These are phyloP conservation scores for Trichoderma asperelloides DNA, from an alignment of 495 filamentous ascomycete genomes.

Conservation along the genomic window DNA sequence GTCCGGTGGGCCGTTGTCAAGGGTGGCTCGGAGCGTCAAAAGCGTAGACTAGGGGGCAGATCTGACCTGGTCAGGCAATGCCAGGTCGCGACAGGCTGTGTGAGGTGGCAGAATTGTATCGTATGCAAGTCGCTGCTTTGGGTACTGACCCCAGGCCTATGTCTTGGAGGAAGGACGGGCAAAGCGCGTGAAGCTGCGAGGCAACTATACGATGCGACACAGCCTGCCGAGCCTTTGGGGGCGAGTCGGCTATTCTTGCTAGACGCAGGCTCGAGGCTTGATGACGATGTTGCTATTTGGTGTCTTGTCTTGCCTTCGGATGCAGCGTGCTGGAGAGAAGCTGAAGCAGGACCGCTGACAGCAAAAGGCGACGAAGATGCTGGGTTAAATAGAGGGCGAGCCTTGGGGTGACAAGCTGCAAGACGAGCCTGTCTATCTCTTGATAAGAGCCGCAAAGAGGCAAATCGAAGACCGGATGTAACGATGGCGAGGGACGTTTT, in stretches of 20 bases:
- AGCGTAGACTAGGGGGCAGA: background rate
- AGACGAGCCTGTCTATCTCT: background rate
- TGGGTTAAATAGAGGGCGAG: background rate
- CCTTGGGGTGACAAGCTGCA: background rate
- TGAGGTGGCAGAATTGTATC: conserved; percentile 4
- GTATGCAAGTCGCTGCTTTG: conserved; percentile 2
- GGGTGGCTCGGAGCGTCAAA: background rate
- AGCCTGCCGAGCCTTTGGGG: background rate
- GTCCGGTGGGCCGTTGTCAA: conserved; percentile 7
- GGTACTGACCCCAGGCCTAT: background rate
- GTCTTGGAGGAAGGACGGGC: conserved; percentile 1
- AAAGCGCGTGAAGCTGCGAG: conserved; percentile 1
- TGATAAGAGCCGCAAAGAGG: conserved; percentile 5
- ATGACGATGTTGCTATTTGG: background rate
- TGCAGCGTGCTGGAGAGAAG: background rate
- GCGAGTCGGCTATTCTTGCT: conserved; percentile 5
- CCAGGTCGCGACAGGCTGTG: conserved; percentile 7
- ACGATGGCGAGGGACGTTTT: background rate
- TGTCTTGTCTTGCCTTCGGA: background rate
- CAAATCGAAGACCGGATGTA: conserved; percentile 1
- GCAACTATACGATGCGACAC: conserved; percentile 4
- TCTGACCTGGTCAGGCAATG: background rate
- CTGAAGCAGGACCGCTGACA: background rate
- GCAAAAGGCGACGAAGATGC: background rate
- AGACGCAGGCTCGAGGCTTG: background rate